phyloP scores from a whole-genome alignment of 2,329 filamentous ascomycete species.

The Pseudonectria foliicola region DNA sequence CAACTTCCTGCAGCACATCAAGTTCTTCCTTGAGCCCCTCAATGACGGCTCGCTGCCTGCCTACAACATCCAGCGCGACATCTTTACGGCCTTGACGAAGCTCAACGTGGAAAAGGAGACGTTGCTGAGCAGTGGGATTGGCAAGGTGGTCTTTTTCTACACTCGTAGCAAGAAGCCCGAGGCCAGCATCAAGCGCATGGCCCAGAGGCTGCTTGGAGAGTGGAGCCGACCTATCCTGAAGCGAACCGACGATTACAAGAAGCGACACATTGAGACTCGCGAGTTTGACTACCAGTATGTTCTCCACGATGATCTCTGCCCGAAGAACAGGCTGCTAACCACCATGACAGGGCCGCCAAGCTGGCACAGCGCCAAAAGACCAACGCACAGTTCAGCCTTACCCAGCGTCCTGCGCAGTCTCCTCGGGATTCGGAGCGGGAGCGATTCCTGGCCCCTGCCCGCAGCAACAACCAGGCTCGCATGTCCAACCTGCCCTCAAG shows the following conservation, averaged over 20 bases:
- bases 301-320: not conserved
- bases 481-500: constrained; percentile 47
- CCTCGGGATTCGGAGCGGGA: constrained; percentile 48
- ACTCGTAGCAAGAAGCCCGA: constrained; percentile 91
- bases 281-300: constrained; percentile 59
- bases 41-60: constrained; percentile 91
- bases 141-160: constrained; percentile 95
- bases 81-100: constrained; percentile 72
- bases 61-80: constrained; percentile 94
- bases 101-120: constrained; percentile 88
- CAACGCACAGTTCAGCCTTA: constrained; percentile 43
- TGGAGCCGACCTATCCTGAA: constrained; percentile 95
- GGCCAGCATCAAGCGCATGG: constrained; percentile 82
- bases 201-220: constrained; percentile 84
- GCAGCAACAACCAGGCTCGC: constrained; percentile 49
- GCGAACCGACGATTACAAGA: constrained; percentile 90
- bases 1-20: constrained; percentile 89
- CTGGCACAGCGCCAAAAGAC: constrained; percentile 41
- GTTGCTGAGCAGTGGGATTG: constrained; percentile 84
- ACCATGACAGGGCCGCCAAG: constrained; percentile 42
- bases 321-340: not conserved
- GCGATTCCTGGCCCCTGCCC: constrained; percentile 49
- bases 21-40: constrained; percentile 94
- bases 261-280: constrained; percentile 60
- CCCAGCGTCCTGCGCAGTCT: constrained; percentile 40